These are phyloP conservation scores for Tolypocladium ovalisporum DNA, from an alignment of 2,329 filamentous ascomycete genomes.

Conservation along the genomic window DNA sequence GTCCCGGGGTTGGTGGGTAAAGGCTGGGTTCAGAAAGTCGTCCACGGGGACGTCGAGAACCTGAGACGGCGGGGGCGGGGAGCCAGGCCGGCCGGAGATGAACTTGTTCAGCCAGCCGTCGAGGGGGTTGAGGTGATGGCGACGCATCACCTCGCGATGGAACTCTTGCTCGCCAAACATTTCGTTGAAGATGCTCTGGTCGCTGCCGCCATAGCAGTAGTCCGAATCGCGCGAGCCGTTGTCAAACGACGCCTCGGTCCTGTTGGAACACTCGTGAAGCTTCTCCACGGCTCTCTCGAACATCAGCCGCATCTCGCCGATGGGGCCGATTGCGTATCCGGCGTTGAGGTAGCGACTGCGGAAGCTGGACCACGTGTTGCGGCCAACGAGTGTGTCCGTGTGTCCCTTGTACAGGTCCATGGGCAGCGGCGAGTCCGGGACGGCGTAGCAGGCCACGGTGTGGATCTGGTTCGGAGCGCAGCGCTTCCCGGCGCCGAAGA, in stretches of 20 bases:
- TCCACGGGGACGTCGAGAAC: constrained; percentile 7
- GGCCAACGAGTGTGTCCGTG: constrained; percentile 12
- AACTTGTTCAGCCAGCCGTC: constrained; percentile 11
- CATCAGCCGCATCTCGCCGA: constrained; percentile 11
- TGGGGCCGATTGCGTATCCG: constrained; percentile 14
- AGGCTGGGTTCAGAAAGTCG: constrained; percentile 12
- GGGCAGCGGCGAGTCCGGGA: constrained; percentile 16
- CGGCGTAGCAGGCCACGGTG: constrained; percentile 14
- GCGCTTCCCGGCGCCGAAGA: constrained; percentile 16
- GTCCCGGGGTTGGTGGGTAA: constrained; percentile 11
- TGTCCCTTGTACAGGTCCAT: constrained; percentile 9
- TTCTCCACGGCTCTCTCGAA: constrained; percentile 12
- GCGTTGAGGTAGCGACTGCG: constrained; percentile 15
- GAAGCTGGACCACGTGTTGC: constrained; percentile 7
- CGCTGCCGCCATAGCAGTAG: constrained; percentile 13
- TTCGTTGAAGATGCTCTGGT: constrained; percentile 17
- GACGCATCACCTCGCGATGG: constrained; percentile 17
- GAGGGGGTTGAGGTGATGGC: constrained; percentile 10
- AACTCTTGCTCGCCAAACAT: constrained; percentile 19
- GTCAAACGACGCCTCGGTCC: constrained; percentile 5
- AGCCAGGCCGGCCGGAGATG: constrained; percentile 9
- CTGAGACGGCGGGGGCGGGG: constrained; percentile 7
- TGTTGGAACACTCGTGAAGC: constrained; percentile 9
- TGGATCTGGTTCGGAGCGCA: constrained; percentile 13
- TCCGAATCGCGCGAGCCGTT: constrained; percentile 5